Percentiles rank a stretch among this genome's conserved stretches.
These are phyloP conservation scores for Phytophthora fragariae DNA, from an alignment of 352 stramenopile genomes.

Conservation along the genomic window DNA sequence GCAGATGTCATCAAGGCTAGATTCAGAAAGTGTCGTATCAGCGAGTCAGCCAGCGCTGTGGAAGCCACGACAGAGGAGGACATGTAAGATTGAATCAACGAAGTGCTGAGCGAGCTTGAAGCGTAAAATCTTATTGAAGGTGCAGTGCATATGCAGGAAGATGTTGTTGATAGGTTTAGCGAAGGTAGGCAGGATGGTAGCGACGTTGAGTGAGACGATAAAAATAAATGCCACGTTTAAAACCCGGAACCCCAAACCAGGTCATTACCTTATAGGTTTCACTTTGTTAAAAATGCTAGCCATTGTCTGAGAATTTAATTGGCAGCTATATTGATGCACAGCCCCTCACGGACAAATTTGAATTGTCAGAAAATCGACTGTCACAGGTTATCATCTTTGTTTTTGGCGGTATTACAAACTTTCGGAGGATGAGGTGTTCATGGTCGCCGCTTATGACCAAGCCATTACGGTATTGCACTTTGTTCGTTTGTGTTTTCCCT, in stretches of 20 bases:
- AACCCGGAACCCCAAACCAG: background rate
- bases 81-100: background rate
- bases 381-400: too few species aligned
- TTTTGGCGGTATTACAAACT: too few species aligned
- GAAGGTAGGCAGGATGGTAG: background rate
- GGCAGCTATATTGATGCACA: too few species aligned
- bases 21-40: background rate
- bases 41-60: background rate
- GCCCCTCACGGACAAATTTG: too few species aligned
- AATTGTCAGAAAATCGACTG: too few species aligned
- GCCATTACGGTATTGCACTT: too few species aligned
- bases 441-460: too few species aligned
- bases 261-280: constrained; percentile 6
- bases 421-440: too few species aligned
- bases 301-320: too few species aligned
- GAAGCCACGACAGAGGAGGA: background rate
- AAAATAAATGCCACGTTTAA: background rate
- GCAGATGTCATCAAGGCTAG: background rate
- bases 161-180: background rate
- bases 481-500: too few species aligned
- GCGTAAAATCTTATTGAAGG: too few species aligned
- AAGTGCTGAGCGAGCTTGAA: background rate
- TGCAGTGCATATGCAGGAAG: too few species aligned
- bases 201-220: background rate
- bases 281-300: background rate